phyloP scores from a whole-genome alignment of 495 filamentous ascomycete species.

The Penicillium paradoxum region DNA sequence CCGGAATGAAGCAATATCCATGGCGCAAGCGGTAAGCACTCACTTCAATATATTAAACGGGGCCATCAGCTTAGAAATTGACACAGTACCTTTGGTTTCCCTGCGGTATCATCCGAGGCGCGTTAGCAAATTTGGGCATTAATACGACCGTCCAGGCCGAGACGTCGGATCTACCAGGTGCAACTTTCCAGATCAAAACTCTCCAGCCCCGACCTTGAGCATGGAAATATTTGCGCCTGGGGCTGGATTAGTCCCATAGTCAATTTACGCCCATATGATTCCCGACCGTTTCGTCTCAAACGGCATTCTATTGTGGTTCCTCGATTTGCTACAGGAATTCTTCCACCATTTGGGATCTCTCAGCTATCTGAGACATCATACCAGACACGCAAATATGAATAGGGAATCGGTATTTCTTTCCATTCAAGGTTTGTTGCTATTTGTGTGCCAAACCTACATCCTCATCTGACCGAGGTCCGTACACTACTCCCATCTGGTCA shows the following conservation, averaged over 20 bases:
- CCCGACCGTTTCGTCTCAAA: not conserved
- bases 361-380: not conserved
- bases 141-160: slow-evolving; percentile 87
- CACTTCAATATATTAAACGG: not conserved
- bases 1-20: slow-evolving; percentile 61
- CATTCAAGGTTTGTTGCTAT: slow-evolving; percentile 15
- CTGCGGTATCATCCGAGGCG: slow-evolving; percentile 84
- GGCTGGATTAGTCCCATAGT: not conserved
- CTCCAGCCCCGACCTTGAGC: slow-evolving; percentile 51
- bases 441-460: not conserved
- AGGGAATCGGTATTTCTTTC: slow-evolving; percentile 14
- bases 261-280: not conserved
- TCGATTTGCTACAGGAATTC: not conserved
- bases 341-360: not conserved
- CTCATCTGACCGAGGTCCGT: not conserved
- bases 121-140: slow-evolving; percentile 84
- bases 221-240: not conserved
- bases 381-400: slow-evolving; percentile 5
- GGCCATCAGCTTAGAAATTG: not conserved
- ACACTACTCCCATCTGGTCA: slow-evolving; percentile 14
- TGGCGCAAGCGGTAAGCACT: slow-evolving; percentile 72
- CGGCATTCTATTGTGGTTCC: not conserved
- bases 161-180: slow-evolving; percentile 74
- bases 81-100: slow-evolving; percentile 88
- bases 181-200: slow-evolving; percentile 96